phyloP scores from a whole-genome alignment of 805 yeast genomes.

The Suhomyces kilbournensis region DNA sequence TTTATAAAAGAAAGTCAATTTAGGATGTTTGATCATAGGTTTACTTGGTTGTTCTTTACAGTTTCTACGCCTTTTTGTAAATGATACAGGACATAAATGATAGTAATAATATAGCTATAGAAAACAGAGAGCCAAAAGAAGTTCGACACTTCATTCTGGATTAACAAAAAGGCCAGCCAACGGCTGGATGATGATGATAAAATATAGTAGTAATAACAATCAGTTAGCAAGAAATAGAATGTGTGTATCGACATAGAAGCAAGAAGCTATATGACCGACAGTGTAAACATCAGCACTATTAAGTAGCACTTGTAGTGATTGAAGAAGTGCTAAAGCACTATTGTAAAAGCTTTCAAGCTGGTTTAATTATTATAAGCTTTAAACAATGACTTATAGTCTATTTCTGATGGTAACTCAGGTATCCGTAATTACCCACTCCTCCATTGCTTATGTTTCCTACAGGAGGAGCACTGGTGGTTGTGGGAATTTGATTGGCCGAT shows the following conservation, averaged over 20 bases:
- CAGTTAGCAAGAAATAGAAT: conserved; percentile 2
- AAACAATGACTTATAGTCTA: not conserved
- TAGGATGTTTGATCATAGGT: no score
- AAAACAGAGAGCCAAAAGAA: not conserved
- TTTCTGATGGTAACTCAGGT: conserved; percentile 30
- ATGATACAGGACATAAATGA: not conserved
- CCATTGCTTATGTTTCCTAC: conserved; percentile 8
- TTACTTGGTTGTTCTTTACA: no score
- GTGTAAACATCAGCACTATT: no score
- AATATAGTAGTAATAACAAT: conserved; percentile 3
- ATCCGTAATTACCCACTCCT: conserved; percentile 36
- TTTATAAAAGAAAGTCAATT: no score
- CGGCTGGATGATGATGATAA: not conserved
- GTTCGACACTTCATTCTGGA: not conserved
- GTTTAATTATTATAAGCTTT: no score
- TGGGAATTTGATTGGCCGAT: conserved; percentile 26
- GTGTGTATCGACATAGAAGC: not conserved
- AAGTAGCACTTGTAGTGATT: no score
- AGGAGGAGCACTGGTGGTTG: conserved; percentile 4
- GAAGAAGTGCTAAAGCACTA: no score
- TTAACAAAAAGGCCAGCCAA: no score
- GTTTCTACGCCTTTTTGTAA: no score
- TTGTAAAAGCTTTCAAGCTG: no score
- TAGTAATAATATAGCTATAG: conserved; percentile 2
- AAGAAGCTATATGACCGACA: no score